A percentile compares a stretch with the other conserved stretches of the same genome.
Evolutionary conservation across 345 rosid species (phyloP).

Genomic region (Gossypium anomalum): DNA sequence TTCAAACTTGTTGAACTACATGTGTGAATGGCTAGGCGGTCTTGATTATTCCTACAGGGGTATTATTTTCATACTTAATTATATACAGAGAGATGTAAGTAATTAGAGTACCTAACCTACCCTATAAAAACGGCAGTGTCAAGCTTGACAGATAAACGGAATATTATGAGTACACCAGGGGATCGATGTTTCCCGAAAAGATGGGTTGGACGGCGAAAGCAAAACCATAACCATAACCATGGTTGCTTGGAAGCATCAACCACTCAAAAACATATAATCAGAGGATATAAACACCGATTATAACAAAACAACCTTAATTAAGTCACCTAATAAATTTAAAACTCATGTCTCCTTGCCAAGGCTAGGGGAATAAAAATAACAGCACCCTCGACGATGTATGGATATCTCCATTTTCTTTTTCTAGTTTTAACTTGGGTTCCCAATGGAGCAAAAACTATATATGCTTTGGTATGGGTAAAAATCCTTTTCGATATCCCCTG

Average conservation of each 20-base stretch:
- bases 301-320: background rate
- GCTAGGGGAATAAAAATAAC: background rate
- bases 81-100: background rate
- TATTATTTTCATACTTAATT: too few species aligned
- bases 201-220: background rate
- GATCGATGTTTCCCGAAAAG: slow-evolving; percentile 14
- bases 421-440: too few species aligned
- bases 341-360: too few species aligned
- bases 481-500: too few species aligned
- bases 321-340: too few species aligned
- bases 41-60: background rate
- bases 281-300: background rate
- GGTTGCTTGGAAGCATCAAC: slow-evolving; percentile 34
- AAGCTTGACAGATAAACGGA: slow-evolving; percentile 1
- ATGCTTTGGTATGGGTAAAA: too few species aligned
- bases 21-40: background rate
- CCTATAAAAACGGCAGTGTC: background rate
- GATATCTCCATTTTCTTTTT: too few species aligned
- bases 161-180: background rate
- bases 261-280: background rate
- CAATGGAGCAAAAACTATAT: too few species aligned
- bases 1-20: slow-evolving; percentile 29
- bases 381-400: too few species aligned
- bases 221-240: background rate
- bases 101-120: background rate